Conservation (phyloP, 2,329 filamentous ascomycete species). For the Orbilia ellipsospora region DNA sequence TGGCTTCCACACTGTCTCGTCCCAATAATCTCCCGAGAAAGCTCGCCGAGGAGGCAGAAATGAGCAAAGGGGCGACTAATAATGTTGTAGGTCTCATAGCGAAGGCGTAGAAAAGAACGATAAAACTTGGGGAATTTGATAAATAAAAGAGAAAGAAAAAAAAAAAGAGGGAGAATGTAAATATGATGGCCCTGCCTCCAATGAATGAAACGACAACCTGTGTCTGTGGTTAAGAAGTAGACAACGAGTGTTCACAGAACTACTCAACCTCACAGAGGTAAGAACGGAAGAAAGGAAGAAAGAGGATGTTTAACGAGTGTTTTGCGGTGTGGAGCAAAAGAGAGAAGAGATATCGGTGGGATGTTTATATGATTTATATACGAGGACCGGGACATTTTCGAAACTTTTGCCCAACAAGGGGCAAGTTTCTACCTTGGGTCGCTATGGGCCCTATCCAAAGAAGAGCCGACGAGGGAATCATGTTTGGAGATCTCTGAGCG, state of each 20-base stretch:
- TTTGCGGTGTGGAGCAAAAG: constrained; percentile 47
- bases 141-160: neutral
- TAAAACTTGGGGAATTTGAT: constrained; percentile 3
- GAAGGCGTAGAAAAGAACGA: neutral
- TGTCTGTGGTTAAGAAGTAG: constrained; percentile 33
- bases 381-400: too few species aligned
- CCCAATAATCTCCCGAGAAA: constrained; percentile 34
- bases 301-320: constrained; percentile 21
- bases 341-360: constrained; percentile 10
- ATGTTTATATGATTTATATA: constrained; percentile 47
- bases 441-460: constrained; percentile 14
- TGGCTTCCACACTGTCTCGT: constrained; percentile 34
- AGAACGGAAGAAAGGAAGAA: constrained; percentile 12
- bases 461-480: neutral
- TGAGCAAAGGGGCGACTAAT: constrained; percentile 43
- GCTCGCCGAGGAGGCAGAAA: constrained; percentile 40
- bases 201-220: constrained; percentile 54
- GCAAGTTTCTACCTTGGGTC: neutral
- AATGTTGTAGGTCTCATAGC: constrained; percentile 47
- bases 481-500: neutral
- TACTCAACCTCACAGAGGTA: constrained; percentile 53
- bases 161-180: neutral
- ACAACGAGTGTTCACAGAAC: constrained; percentile 54
- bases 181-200: constrained; percentile 49
- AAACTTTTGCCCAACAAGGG: constrained; percentile 25